Evolutionary conservation across 2,329 filamentous ascomycete species (phyloP).

Genomic region (Trichoderma hamatum): DNA sequence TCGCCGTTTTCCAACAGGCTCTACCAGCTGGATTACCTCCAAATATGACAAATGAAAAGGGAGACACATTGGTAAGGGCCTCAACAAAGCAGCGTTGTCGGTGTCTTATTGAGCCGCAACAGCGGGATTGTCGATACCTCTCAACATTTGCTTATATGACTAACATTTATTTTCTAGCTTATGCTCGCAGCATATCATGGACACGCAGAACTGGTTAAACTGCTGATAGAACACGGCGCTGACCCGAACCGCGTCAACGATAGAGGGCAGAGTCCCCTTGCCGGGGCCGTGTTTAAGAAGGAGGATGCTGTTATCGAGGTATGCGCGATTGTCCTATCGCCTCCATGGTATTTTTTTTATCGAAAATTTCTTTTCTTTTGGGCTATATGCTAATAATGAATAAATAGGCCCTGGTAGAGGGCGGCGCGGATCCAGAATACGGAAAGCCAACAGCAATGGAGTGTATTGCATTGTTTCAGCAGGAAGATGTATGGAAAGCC

Average conservation of each 20-base stretch:
- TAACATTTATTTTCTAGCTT: constrained; percentile 46
- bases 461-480: constrained; percentile 56
- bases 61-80: constrained; percentile 64
- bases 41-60: constrained; percentile 73
- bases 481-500: constrained; percentile 53
- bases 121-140: neutral
- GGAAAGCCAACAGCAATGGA: constrained; percentile 54
- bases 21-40: constrained; percentile 66
- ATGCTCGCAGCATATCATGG: constrained; percentile 76
- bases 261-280: constrained; percentile 67
- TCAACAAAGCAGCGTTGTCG: neutral
- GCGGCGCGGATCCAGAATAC: constrained; percentile 58
- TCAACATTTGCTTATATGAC: neutral
- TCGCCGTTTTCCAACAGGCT: constrained; percentile 62
- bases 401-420: constrained; percentile 50
- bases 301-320: constrained; percentile 66
- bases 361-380: neutral
- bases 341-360: neutral
- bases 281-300: constrained; percentile 73
- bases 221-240: constrained; percentile 64
- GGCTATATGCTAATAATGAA: neutral
- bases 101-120: neutral
- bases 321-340: constrained; percentile 13
- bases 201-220: constrained; percentile 60
- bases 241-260: constrained; percentile 71